Evolutionary conservation across 73 alveolate species (phyloP), one percentile per base, ranked within the genome.

Genomic region (Paramecium biaurelia): DNA sequence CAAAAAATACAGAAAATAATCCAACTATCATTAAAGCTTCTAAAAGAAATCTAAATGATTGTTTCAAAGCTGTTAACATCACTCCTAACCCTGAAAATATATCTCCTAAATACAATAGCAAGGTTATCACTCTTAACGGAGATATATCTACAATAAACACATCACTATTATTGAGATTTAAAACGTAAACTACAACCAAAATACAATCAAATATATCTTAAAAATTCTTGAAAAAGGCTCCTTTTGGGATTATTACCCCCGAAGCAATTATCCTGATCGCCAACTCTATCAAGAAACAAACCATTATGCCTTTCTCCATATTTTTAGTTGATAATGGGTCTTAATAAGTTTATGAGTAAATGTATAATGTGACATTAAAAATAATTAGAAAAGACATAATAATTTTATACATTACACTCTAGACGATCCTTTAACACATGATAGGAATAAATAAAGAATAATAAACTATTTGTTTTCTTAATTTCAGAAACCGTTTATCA

Each of bases 61-160:
- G 5, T 12, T 24, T 41, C 72, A 79, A 24, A 23, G 90, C 90
- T 14, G 43, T 79, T 45, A 79, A 43, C 90, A 79, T 79, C 12
- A 43, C 74, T 24, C 74, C 72, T 9, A 79, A 43, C 3, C 84
- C 84, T 5, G 20, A 12, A 30, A 63, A 63, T 0, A 63, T 63
- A 15, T 72, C 58, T 35, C 86, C 58, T 35, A 72, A 35, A 18
- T 72, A 72, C 14, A 72, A 18, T 14, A 72, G 21, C 11, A 72
- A 42, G 6, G 86, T 72, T 30, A 72, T 72, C 14, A 72, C 21
- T 35, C 86, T 32, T 72, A 72, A 34, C 0, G 86, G 86, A 72
- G 86, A 72, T 15, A 72, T 35, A 72, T 72, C 86, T 1, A 72
- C 84, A 5, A 63, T 63, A 32, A 63, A 63, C 0, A 63, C 26